Evolutionary conservation across 73 alveolate genomes (phyloP).

Genomic region (Tetrahymena borealis): DNA sequence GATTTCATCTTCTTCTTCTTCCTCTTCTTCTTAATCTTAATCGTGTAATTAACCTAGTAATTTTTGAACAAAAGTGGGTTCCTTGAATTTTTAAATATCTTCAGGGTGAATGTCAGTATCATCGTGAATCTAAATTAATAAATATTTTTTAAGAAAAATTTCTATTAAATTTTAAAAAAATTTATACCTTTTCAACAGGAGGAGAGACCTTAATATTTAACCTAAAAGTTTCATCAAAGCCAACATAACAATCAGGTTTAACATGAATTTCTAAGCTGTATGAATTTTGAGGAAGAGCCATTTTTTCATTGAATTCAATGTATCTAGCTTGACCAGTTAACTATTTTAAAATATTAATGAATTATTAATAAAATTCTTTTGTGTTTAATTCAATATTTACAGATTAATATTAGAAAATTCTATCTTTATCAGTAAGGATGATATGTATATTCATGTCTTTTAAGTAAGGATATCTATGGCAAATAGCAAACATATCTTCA

Average conservation of each 20-base stretch:
- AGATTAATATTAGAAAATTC: not conserved
- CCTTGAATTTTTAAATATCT: not conserved
- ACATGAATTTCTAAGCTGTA: not conserved
- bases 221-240: not conserved
- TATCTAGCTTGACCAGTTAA: not conserved
- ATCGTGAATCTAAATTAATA: not conserved
- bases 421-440: not conserved
- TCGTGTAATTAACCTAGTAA: not conserved
- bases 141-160: not conserved
- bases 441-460: not conserved
- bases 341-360: not conserved
- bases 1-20: not conserved
- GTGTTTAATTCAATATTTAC: not conserved
- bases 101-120: not conserved
- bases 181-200: not conserved
- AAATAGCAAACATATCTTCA: not conserved
- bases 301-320: not conserved
- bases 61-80: not conserved
- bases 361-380: not conserved
- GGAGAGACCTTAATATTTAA: not conserved
- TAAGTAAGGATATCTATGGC: not conserved
- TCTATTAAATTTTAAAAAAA: not conserved
- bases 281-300: not conserved
- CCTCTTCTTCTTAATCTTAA: not conserved
- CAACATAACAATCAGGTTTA: not conserved